A percentile compares a stretch with the other conserved stretches of the same genome.
Evolutionary conservation across 2,329 filamentous ascomycete species (phyloP).

Genomic region (Ascochyta rabiei): DNA sequence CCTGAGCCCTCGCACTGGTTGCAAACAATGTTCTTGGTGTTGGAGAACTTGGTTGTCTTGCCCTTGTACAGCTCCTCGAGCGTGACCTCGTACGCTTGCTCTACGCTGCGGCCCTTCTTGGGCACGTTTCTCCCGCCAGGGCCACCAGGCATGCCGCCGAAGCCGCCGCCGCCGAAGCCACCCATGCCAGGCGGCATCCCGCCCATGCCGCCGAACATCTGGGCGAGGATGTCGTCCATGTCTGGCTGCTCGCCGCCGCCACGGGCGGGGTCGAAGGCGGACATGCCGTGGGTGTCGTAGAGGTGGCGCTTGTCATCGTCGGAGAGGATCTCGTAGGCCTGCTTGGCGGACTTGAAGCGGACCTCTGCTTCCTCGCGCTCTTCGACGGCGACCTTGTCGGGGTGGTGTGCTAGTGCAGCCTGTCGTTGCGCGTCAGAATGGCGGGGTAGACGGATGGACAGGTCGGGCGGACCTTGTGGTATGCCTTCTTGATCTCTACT

Average conservation of each 20-base stretch:
- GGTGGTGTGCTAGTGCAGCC: slow-evolving; percentile 87
- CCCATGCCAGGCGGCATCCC: slow-evolving; percentile 60
- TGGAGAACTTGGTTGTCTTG: slow-evolving; percentile 96
- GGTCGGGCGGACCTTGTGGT: slow-evolving; percentile 75
- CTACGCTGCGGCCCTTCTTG: slow-evolving; percentile 78
- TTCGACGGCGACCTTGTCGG: slow-evolving; percentile 91
- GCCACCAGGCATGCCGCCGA: slow-evolving; percentile 57
- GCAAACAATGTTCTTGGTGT: slow-evolving; percentile 93
- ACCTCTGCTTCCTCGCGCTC: slow-evolving; percentile 84
- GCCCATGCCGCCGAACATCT: slow-evolving; percentile 76
- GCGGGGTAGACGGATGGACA: slow-evolving; percentile 15
- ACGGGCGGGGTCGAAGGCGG: slow-evolving; percentile 82
- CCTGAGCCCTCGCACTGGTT: slow-evolving; percentile 84
- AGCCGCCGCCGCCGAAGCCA: slow-evolving; percentile 67
- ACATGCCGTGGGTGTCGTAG: slow-evolving; percentile 96
- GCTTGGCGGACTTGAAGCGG: slow-evolving; percentile 89
- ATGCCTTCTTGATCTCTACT: slow-evolving; percentile 91
- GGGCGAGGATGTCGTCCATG: slow-evolving; percentile 87
- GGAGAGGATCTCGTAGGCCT: slow-evolving; percentile 96
- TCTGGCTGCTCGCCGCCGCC: slow-evolving; percentile 72
- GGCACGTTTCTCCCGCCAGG: slow-evolving; percentile 59
- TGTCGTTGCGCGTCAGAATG: slow-evolving; percentile 45
- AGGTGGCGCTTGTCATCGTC: slow-evolving; percentile 92
- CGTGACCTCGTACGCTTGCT: slow-evolving; percentile 88
- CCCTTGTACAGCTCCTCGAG: slow-evolving; percentile 98